Base-by-base conservation (phyloP, 495 filamentous ascomycete species). In the Copromyces sp. region DNA sequence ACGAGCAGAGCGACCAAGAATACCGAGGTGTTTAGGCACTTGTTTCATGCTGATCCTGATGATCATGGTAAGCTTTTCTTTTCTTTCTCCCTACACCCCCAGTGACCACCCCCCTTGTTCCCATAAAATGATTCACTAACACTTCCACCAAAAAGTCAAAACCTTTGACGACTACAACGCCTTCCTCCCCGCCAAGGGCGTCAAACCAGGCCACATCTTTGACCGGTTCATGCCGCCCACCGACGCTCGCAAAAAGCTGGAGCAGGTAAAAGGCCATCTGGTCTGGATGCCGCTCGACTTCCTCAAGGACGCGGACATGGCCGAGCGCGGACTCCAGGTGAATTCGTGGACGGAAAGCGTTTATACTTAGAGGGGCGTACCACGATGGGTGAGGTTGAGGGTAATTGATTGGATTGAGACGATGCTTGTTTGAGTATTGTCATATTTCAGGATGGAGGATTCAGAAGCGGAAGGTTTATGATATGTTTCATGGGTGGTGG, bases 231-330 rank as follows among this genome's bases (percentile, higher is more conserved):
- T 90, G 74, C 89, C 92, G 0, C 85, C 86, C 1, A 80, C 87
- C 32, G 90, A 95, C 65, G 89, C 96, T 16, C 86, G 92, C 32
- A 75, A 86, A 77, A 93, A 93, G 80, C 83, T 99, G 40, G 90
- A 93, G 77, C 82, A 87, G 74, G 89, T 98, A 78, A 91, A 89
- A 80, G 95, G 95, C 0, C 95, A 98, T 84, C 80, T 99, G 38
- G 94, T 99, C 0, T 98, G 95, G 95, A 93, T 97, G 91, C 94
- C 94, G 68, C 77, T 98, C 75, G 89, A 95, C 47, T 98, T 97
- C 77, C 80, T 98, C 77, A 83, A 85, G 73, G 91, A 97, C 75
- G 94, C 91, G 0, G 86, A 91, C 75, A 95, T 98, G 95, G 95
- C 94, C 0, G 95, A 98, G 83, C 90, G 87, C 77, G 95, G 95